phyloP scores from a whole-genome alignment of 257 asterid species.

The Misopates orontium region DNA sequence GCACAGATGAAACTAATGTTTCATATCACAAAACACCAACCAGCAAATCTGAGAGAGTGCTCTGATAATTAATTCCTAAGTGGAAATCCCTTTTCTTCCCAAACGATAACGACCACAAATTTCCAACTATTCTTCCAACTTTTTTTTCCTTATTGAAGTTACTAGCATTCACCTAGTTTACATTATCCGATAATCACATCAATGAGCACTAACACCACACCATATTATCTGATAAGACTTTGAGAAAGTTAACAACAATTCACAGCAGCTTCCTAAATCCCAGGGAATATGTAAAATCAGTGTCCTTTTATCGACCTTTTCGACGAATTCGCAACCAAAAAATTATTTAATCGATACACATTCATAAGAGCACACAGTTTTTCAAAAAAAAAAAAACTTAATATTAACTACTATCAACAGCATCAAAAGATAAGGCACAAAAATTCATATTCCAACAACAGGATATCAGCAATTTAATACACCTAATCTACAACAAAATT shows the following conservation, averaged over 20 bases:
- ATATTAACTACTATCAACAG: too few species aligned
- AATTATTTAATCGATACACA: too few species aligned
- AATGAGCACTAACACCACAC: slow-evolving; percentile 26
- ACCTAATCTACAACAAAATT: too few species aligned
- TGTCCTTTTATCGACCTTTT: too few species aligned
- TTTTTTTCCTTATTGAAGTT: not conserved
- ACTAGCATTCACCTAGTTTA: slow-evolving; percentile 10
- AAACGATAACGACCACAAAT: slow-evolving; percentile 23
- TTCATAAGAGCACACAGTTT: too few species aligned
- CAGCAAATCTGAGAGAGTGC: not conserved
- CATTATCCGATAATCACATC: slow-evolving; percentile 20
- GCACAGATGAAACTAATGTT: not conserved
- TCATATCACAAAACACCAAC: slow-evolving; percentile 7
- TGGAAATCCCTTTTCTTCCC: slow-evolving; percentile 5
- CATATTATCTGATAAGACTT: not conserved
- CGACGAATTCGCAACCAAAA: too few species aligned
- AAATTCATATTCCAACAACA: too few species aligned
- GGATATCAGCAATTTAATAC: too few species aligned
- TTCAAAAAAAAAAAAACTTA: too few species aligned
- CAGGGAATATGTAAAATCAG: slow-evolving; percentile 10
- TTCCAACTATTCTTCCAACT: not conserved
- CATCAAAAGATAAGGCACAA: too few species aligned
- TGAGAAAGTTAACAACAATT: slow-evolving; percentile 8
- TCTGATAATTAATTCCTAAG: slow-evolving; percentile 3
- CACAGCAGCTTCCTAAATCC: slow-evolving; percentile 12